These are phyloP conservation scores for Flaveria floridana DNA, from an alignment of 140 eudicot genomes.

Conservation along the genomic window DNA sequence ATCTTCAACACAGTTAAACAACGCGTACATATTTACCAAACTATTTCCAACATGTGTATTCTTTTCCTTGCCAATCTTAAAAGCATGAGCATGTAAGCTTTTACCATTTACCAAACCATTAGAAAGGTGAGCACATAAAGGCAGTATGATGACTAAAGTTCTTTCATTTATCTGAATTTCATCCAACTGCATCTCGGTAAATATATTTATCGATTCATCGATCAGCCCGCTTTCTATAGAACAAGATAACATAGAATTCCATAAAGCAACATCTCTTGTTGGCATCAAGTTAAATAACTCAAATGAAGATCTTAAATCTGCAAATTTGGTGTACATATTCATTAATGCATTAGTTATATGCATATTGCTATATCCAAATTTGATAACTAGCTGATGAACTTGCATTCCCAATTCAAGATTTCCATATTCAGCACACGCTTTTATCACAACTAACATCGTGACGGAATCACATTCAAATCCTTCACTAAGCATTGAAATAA, in stretches of 20 bases:
- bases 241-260: conserved; percentile 58
- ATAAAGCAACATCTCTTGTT: conserved; percentile 42
- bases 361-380: conserved; percentile 37
- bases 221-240: conserved; percentile 36
- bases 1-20: conserved; percentile 37
- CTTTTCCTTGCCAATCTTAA: conserved; percentile 41
- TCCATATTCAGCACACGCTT: conserved; percentile 46
- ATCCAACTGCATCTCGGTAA: conserved; percentile 40
- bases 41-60: conserved; percentile 39
- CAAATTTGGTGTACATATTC: conserved; percentile 41
- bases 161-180: conserved; percentile 42
- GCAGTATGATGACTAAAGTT: conserved; percentile 41
- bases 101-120: conserved; percentile 39
- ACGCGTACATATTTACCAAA: conserved; percentile 43
- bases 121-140: conserved; percentile 35
- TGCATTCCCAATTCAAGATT: conserved; percentile 41
- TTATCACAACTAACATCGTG: conserved; percentile 45
- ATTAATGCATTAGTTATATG: conserved; percentile 39
- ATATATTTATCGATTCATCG: conserved; percentile 35
- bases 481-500: conserved; percentile 42
- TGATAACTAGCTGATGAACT: conserved; percentile 57
- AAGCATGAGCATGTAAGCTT: conserved; percentile 51
- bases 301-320: conserved; percentile 35
- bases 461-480: conserved; percentile 43
- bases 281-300: conserved; percentile 44